Conservation (phyloP, 371 early-diverging fungal species). For the Rhizopus microsporus region DNA sequence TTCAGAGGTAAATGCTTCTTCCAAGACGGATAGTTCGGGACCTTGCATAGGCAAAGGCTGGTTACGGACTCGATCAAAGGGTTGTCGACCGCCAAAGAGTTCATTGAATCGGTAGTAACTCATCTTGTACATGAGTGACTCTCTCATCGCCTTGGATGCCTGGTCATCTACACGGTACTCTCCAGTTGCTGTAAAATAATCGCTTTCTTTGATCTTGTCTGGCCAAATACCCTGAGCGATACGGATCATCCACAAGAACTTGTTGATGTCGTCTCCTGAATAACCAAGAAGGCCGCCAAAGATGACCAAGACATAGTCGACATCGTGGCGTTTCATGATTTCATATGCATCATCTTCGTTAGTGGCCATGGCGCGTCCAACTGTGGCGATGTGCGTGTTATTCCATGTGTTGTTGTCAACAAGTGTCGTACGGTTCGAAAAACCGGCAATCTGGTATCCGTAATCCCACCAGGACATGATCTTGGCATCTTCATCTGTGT, state of each 20-base stretch:
- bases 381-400: conserved; percentile 99
- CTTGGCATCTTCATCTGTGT: conserved; percentile 91
- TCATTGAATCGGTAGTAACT: conserved; percentile 93
- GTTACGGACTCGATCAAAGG: conserved; percentile 89
- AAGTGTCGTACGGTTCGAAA: conserved; percentile 95
- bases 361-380: conserved; percentile 93
- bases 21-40: conserved; percentile 82
- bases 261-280: conserved; percentile 99
- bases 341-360: conserved; percentile 91
- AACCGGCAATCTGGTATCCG: conserved; percentile 99
- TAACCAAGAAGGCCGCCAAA: conserved; percentile 97
- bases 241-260: conserved; percentile 99
- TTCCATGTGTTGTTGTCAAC: conserved; percentile 99
- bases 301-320: conserved; percentile 94
- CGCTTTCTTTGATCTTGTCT: conserved; percentile 83
- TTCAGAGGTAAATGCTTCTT: conserved; percentile 90
- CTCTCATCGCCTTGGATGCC: conserved; percentile 88
- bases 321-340: conserved; percentile 90
- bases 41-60: conserved; percentile 73
- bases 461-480: conserved; percentile 99
- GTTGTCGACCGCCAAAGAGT: conserved; percentile 75
- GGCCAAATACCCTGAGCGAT: conserved; percentile 97
- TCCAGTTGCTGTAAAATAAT: conserved; percentile 87
- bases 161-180: conserved; percentile 93
- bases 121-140: conserved; percentile 96